A percentile compares a stretch with the other conserved stretches of the same genome.
These are phyloP conservation scores for Senna siamea DNA, from an alignment of 306 rosid species.

Conservation along the genomic window DNA sequence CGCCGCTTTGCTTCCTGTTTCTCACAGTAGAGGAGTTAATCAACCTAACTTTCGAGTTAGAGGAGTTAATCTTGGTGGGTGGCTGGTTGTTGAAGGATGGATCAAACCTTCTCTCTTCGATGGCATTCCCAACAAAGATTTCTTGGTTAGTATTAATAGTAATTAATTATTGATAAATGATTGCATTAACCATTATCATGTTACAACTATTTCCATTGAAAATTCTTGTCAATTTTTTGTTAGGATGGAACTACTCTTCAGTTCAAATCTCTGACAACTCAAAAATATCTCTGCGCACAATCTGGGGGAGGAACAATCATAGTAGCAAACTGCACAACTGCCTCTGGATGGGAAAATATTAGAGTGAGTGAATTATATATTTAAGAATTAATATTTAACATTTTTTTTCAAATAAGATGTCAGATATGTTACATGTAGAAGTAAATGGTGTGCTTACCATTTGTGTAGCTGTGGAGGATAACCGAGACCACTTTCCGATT, in stretches of 20 bases:
- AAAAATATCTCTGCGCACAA: slow-evolving; percentile 65
- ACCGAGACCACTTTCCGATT: slow-evolving; percentile 53
- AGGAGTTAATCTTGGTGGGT: slow-evolving; percentile 83
- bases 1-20: neutral
- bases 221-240: no score
- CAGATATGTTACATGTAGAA: neutral
- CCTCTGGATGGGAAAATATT: slow-evolving; percentile 79
- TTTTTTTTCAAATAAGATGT: neutral
- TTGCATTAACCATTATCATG: no score
- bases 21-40: slow-evolving; percentile 60
- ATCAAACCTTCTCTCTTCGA: slow-evolving; percentile 83
- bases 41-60: slow-evolving; percentile 38
- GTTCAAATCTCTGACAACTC: slow-evolving; percentile 61
- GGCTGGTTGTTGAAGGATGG: slow-evolving; percentile 91
- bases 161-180: no score
- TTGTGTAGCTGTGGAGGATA: slow-evolving; percentile 72
- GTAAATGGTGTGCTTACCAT: neutral
- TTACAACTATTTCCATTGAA: no score
- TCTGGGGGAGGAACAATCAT: slow-evolving; percentile 71
- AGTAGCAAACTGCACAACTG: slow-evolving; percentile 67
- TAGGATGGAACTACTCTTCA: slow-evolving; percentile 78
- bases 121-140: slow-evolving; percentile 75
- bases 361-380: slow-evolving; percentile 34
- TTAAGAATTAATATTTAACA: no score
- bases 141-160: slow-evolving; percentile 68